Evolutionary conservation across 1,284 basidiomycete species (phyloP), one percentile per base, ranked within the genome.

Genomic region (Laetiporus sulphureus): DNA sequence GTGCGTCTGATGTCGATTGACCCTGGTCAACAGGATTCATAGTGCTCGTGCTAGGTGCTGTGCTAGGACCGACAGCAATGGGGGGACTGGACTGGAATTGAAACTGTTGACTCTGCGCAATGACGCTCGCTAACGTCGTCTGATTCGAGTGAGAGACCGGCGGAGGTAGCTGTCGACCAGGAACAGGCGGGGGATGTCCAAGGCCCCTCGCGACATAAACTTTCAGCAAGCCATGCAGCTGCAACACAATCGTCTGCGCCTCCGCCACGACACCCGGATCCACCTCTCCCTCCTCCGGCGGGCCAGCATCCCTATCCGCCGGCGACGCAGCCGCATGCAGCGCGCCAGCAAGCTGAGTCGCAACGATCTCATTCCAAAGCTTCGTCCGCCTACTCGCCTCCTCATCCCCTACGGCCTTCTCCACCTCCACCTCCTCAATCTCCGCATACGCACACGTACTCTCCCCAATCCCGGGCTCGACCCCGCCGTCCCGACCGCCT

Each of bases 251-350:
- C 32, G 62, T 57, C 52, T 83, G 80, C 36, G 73, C 72, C 34
- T 65, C 67, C 32, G 63, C 54, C 38, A 85, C 65, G 32, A 78
- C 62, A 21, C 59, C 60, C 22, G 64, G 59, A 16, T 72, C 70
- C 19, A 85, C 64, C 54, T 84, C 81, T 7, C 82, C 83, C 56
- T 85, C 82, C 51, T 85, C 83, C 23, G 68, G 50, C 12, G 54
- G 51, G 38, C 61, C 59, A 13, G 48, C 51, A 16, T 63, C 51
- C 22, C 44, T 44, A 22, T 47, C 44, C 48, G 50, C 49, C 6
- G 45, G 46, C 27, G 25, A 16, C 27, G 30, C 30, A 32, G 31
- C 8, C 19, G 25, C 21, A 16, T 12, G 30, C 41, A 21, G 12
- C 32, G 49, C 46, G 29, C 45, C 49, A 24, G 51, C 56, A 23